Evolutionary conservation across 2,329 filamentous ascomycete genomes (phyloP), one percentile per base, ranked within the genome.

Genomic region (Cryphonectria nitschkei): DNA sequence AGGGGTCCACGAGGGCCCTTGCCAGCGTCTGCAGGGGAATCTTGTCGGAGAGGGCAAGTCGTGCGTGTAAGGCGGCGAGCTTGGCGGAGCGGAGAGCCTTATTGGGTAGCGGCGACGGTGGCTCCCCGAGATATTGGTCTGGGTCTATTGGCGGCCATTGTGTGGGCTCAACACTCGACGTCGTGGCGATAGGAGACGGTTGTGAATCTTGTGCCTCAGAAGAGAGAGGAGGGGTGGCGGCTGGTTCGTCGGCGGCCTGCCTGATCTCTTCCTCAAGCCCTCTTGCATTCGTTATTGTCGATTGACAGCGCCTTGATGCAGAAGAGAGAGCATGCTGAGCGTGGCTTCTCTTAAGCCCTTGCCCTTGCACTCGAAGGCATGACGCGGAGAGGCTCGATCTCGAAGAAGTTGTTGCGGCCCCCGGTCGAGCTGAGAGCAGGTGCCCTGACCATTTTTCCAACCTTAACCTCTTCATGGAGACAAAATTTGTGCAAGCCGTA

Each of bases 21-120:
- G 93, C 95, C 75, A 99, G 89, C 6, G 93, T 95, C 83, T 96
- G 88, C 72, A 97, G 83, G 50, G 96, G 95, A 74, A 98, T 87
- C 82, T 92, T 93, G 73, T 88, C 87, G 34, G 95, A 91, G 70
- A 99, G 89, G 56, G 90, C 89, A 73, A 99, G 88, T 81, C 96
- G 93, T 76, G 95, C 93, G 81, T 98, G 95, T 62, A 99, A 89
- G 74, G 96, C 95, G 74, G 94, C 90, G 76, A 99, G 92, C 84
- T 98, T 98, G 73, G 94, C 91, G 63, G 95, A 98, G 75, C 85
- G 81, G 72, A 86, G 82, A 60, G 94, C 92, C 75, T 86, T 86
- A 76, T 87, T 83, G 75, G 90, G 89, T 68, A 88, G 88, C 75
- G 94, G 93, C 77, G 93, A 95, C 68, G 93, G 92, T 16, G 34